A percentile compares a stretch with the other conserved stretches of the same genome.
Conservation (phyloP, 1,284 basidiomycete genomes). For the Phellopilus nigrolimitatus region DNA sequence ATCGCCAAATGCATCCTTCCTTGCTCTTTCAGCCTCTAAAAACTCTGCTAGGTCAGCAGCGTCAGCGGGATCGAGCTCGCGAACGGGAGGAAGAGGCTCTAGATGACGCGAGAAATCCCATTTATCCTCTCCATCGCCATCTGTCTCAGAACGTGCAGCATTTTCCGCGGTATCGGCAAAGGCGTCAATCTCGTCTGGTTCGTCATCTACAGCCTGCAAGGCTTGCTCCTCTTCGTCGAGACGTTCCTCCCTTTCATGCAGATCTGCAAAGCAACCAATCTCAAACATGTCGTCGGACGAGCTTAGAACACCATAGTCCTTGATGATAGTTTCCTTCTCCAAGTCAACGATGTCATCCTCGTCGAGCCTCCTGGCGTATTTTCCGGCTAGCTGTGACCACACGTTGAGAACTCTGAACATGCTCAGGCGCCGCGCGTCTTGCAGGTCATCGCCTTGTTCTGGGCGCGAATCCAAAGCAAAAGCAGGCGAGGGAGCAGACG, state of each 20-base stretch:
- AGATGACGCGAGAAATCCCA: conserved; percentile 22
- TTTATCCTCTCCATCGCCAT: conserved; percentile 23
- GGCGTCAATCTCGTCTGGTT: conserved; percentile 40
- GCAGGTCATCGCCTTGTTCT: conserved; percentile 33
- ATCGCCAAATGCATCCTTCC: conserved; percentile 44
- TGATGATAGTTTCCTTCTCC: conserved; percentile 49
- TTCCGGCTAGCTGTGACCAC: conserved; percentile 62
- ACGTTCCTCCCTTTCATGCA: conserved; percentile 25
- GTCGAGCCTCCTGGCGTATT: conserved; percentile 59
- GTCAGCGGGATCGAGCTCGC: conserved; percentile 42
- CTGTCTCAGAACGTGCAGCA: conserved; percentile 31
- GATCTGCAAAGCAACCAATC: conserved; percentile 43
- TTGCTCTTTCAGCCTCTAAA: conserved; percentile 51
- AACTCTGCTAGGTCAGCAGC: conserved; percentile 61
- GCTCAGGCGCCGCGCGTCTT: conserved; percentile 51
- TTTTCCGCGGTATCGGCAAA: conserved; percentile 34
- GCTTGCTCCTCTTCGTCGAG: conserved; percentile 27
- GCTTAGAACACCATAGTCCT: conserved; percentile 63
- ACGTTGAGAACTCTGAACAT: conserved; percentile 50
- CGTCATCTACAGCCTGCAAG: conserved; percentile 24
- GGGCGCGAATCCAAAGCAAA: conserved; percentile 8
- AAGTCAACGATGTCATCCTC: conserved; percentile 76
- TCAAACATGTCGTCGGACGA: conserved; percentile 35
- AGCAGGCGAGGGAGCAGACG: conserved; percentile 10
- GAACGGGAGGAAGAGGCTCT: conserved; percentile 38